A percentile compares a stretch with the other conserved stretches of the same genome.
These are phyloP conservation scores for Terfezia claveryi DNA, from an alignment of 495 filamentous ascomycete genomes.

Conservation along the genomic window DNA sequence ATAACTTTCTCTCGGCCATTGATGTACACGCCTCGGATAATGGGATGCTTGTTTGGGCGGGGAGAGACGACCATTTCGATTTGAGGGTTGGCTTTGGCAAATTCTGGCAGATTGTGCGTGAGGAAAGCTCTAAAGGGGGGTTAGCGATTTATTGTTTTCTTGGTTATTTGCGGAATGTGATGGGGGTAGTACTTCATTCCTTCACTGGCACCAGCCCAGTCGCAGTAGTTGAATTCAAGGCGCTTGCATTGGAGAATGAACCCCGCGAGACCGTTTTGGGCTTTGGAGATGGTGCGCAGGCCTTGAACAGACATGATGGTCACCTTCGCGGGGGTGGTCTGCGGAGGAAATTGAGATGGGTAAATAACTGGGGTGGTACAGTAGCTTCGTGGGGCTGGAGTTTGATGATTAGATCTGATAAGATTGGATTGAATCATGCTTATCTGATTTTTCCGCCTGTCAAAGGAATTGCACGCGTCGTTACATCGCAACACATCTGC, in stretches of 20 bases:
- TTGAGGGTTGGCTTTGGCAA: constrained; percentile 61
- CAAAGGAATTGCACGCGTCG: neutral
- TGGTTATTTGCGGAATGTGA: neutral
- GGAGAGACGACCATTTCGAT: constrained; percentile 83
- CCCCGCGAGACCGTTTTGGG: constrained; percentile 81
- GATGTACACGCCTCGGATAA: constrained; percentile 70
- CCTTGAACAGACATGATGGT: neutral
- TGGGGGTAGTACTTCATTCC: constrained; percentile 65
- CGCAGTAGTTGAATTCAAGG: constrained; percentile 90
- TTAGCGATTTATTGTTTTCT: constrained; percentile 1
- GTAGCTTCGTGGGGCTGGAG: neutral
- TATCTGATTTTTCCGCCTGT: neutral
- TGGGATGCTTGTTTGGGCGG: constrained; percentile 64
- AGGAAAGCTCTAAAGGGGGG: constrained; percentile 46
- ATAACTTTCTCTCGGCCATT: constrained; percentile 73
- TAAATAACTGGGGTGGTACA: neutral
- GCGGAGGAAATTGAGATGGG: neutral
- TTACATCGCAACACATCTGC: neutral
- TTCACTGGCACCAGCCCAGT: constrained; percentile 70
- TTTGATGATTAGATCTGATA: neutral
- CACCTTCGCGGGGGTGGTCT: neutral
- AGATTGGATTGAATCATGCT: neutral
- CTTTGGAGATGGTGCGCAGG: constrained; percentile 13
- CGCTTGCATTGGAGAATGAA: constrained; percentile 95
- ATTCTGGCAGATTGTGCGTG: constrained; percentile 45